Evolutionary conservation across 331 rosid genomes (phyloP).

Genomic region (Quercus tomentella): DNA sequence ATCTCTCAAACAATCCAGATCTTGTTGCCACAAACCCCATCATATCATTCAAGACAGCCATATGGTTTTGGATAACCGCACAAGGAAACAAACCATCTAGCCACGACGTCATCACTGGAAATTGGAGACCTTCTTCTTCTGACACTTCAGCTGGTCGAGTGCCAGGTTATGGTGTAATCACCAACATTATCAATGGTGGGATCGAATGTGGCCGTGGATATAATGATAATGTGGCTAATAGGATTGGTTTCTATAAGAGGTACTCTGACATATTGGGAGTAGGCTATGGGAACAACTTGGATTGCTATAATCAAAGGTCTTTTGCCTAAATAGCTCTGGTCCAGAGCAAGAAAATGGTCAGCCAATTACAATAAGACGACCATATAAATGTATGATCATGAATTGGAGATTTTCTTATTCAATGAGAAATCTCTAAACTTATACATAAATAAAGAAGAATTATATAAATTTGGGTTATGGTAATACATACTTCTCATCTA

Average conservation of each 20-base stretch:
- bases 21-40: conserved; percentile 43
- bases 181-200: conserved; percentile 64
- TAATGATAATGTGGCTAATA: conserved; percentile 3
- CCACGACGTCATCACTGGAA: too few species aligned
- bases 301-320: conserved; percentile 45
- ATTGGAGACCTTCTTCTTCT: neutral
- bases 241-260: conserved; percentile 49
- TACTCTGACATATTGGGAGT: conserved; percentile 36
- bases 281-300: conserved; percentile 40
- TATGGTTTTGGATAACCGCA: too few species aligned
- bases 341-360: neutral
- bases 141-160: conserved; percentile 37
- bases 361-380: neutral
- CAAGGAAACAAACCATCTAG: too few species aligned
- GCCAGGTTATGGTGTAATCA: conserved; percentile 58
- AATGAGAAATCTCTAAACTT: neutral
- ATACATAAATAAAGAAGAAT: too few species aligned
- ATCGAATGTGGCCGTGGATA: conserved; percentile 37
- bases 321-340: conserved; percentile 13
- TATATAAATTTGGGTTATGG: too few species aligned
- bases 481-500: too few species aligned
- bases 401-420: neutral
- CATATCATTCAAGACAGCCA: neutral
- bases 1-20: conserved; percentile 49
- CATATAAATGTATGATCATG: neutral